These are phyloP conservation scores for Polyporus tsugae DNA, from an alignment of 1,284 basidiomycete species.

Conservation along the genomic window DNA sequence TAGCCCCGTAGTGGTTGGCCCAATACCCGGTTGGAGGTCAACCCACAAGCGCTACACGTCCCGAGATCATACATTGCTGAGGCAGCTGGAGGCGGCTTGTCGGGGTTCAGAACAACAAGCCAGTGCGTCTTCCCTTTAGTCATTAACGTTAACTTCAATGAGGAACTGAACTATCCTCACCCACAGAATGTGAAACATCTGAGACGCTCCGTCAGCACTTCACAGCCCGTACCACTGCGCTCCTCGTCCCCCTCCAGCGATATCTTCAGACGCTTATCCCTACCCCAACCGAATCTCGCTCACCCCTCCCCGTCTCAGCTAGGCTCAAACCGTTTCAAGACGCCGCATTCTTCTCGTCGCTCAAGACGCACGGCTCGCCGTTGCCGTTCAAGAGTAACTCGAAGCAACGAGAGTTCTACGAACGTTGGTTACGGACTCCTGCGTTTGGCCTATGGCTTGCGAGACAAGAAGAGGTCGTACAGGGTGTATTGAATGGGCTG, in stretches of 20 bases:
- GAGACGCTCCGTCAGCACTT: slow-evolving; percentile 86
- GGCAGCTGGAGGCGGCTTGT: slow-evolving; percentile 68
- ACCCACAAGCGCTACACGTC: slow-evolving; percentile 87
- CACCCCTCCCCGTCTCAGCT: slow-evolving; percentile 21
- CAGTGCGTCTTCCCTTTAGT: slow-evolving; percentile 53
- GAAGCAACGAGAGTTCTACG: slow-evolving; percentile 76
- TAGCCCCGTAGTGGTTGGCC: slow-evolving; percentile 50
- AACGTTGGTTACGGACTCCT: slow-evolving; percentile 74
- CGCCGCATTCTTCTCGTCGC: slow-evolving; percentile 80
- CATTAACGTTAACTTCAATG: not conserved
- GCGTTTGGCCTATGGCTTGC: slow-evolving; percentile 82
- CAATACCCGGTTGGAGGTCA: slow-evolving; percentile 76
- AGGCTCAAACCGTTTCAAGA: slow-evolving; percentile 84
- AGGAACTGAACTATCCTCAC: too few species aligned
- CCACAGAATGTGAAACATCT: slow-evolving; percentile 66
- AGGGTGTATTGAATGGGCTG: slow-evolving; percentile 51
- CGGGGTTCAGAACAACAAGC: slow-evolving; percentile 54
- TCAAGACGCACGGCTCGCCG: slow-evolving; percentile 82
- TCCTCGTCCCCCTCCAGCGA: slow-evolving; percentile 92
- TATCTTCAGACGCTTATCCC: slow-evolving; percentile 94
- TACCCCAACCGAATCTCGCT: slow-evolving; percentile 50
- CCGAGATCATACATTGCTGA: slow-evolving; percentile 82
- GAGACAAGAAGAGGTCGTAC: slow-evolving; percentile 74
- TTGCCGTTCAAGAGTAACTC: slow-evolving; percentile 77
- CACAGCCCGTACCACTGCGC: slow-evolving; percentile 84